A percentile compares a stretch with the other conserved stretches of the same genome.
Evolutionary conservation across 306 rosid species (phyloP).

Genomic region (Alnus rubra): DNA sequence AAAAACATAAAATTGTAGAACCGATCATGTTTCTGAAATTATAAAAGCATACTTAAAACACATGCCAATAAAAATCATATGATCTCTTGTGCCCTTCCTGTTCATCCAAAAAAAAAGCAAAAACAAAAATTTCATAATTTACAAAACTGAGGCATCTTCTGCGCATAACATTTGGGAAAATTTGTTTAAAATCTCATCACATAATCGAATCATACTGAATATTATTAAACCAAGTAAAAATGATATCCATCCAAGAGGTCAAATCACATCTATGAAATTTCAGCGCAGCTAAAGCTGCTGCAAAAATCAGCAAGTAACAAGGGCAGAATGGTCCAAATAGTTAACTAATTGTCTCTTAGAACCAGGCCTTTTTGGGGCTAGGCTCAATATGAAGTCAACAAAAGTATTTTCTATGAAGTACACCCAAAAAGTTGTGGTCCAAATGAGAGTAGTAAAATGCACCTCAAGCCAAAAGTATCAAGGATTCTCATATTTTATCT

Average conservation of each 20-base stretch:
- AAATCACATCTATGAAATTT: background rate
- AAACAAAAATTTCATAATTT: background rate
- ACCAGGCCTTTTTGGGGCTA: background rate
- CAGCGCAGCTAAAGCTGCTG: background rate
- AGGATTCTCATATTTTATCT: background rate
- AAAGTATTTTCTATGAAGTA: background rate
- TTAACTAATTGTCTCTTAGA: no score
- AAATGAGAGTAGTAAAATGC: background rate
- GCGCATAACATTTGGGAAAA: background rate
- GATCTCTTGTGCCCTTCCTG: background rate
- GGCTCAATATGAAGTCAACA: background rate
- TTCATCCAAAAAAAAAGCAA: background rate
- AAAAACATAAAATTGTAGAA: background rate
- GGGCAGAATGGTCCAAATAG: background rate
- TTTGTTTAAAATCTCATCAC: background rate
- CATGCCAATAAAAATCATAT: background rate
- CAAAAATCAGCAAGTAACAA: background rate
- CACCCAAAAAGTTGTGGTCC: background rate
- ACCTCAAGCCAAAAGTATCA: background rate
- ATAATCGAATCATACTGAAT: slow-evolving; percentile 8
- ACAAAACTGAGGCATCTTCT: background rate
- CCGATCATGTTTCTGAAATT: background rate
- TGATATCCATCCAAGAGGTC: background rate
- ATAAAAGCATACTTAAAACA: background rate
- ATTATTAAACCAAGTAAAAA: background rate